phyloP scores from a whole-genome alignment of 331 rosid species.

The Quercus tomentella region DNA sequence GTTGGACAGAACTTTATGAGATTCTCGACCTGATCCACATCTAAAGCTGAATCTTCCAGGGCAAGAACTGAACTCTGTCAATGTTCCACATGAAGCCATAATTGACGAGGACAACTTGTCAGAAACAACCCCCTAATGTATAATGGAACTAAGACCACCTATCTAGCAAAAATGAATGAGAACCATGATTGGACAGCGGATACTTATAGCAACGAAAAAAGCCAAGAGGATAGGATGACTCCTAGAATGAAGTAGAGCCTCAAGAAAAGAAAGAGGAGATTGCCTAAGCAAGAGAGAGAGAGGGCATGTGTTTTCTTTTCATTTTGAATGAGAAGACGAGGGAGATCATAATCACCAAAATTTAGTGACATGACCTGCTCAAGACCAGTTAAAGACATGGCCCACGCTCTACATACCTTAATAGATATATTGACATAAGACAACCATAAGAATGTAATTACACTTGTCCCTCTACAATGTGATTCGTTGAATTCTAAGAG shows the following conservation, averaged over 20 bases:
- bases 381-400: not conserved
- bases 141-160: not conserved
- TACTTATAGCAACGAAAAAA: not conserved
- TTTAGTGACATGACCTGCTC: not conserved
- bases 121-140: not conserved
- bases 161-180: not conserved
- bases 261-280: not conserved
- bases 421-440: not conserved
- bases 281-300: not conserved
- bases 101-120: slow-evolving; percentile 11
- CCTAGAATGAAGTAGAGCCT: not conserved
- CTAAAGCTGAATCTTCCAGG: slow-evolving; percentile 74
- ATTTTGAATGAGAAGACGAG: not conserved
- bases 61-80: slow-evolving; percentile 77
- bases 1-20: slow-evolving; percentile 90
- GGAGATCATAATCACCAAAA: not conserved
- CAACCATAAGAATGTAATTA: not conserved
- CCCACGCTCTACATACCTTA: not conserved
- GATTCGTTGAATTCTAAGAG: not conserved
- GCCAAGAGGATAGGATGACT: not conserved
- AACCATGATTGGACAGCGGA: not conserved
- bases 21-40: slow-evolving; percentile 84
- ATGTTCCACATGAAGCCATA: slow-evolving; percentile 28
- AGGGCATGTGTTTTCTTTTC: not conserved
- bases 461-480: not conserved